Percentiles rank a stretch among this genome's conserved stretches.
Conservation (phyloP, 2,329 filamentous ascomycete species). For the Xylariales sp. region DNA sequence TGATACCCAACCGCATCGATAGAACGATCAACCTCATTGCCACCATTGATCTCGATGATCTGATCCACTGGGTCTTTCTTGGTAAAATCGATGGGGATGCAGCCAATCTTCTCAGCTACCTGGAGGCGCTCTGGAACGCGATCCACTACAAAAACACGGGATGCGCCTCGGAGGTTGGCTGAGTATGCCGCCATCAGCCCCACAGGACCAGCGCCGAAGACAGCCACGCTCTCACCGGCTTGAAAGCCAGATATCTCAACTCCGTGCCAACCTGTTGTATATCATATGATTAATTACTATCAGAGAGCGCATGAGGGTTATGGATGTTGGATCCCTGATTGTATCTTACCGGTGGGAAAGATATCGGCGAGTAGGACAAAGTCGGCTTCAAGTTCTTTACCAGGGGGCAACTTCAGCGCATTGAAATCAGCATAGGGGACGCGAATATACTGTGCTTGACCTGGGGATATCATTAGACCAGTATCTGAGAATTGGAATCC, state of each 20-base stretch:
- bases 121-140: conserved; percentile 18
- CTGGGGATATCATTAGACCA: too few relatives aligned
- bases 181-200: conserved; percentile 27
- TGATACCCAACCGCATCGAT: conserved; percentile 20
- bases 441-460: conserved; percentile 60
- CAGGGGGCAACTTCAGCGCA: conserved; percentile 54
- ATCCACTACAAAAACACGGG: conserved; percentile 26
- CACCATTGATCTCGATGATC: conserved; percentile 20
- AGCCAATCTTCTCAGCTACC: conserved; percentile 22
- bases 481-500: neutral
- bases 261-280: conserved; percentile 42
- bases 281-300: neutral
- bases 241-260: conserved; percentile 52
- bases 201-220: conserved; percentile 31
- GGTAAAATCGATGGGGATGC: conserved; percentile 28
- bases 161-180: conserved; percentile 25
- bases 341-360: conserved; percentile 34
- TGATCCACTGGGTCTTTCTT: conserved; percentile 20
- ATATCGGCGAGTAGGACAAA: conserved; percentile 45
- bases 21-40: conserved; percentile 12
- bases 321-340: too few relatives aligned
- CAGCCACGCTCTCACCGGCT: conserved; percentile 14
- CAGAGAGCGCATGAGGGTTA: too few relatives aligned
- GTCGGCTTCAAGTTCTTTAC: conserved; percentile 57
- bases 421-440: conserved; percentile 67